Percentiles rank a stretch among this genome's conserved stretches.
Evolutionary conservation across 148 eudicot species (phyloP).

Genomic region (Cornus controversa): DNA sequence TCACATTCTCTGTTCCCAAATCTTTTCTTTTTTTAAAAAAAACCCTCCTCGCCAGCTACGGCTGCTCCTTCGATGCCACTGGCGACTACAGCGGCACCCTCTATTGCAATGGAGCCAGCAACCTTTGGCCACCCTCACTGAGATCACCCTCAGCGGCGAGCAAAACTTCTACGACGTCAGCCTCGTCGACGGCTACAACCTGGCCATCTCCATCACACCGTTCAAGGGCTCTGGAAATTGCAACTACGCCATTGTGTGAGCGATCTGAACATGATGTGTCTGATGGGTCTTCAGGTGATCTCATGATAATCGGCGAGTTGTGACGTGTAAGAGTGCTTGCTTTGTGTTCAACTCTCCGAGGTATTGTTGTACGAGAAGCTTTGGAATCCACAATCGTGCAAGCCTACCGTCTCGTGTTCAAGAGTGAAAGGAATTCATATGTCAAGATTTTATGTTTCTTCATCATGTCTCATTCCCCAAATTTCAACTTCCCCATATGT

Average conservation of each 20-base stretch:
- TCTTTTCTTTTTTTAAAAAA: neutral
- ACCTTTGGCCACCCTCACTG: constrained; percentile 94
- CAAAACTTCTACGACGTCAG: constrained; percentile 96
- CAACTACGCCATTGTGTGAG: constrained; percentile 68
- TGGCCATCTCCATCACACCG: constrained; percentile 71
- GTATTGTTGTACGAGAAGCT: constrained; percentile 83
- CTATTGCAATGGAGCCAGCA: constrained; percentile 81
- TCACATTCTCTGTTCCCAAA: no score
- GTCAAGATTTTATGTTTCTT: no score
- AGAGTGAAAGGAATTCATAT: no score
- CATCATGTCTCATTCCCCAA: no score
- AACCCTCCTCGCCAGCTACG: constrained; percentile 72
- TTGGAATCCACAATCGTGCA: constrained; percentile 78
- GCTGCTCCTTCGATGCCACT: constrained; percentile 74
- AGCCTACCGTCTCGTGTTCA: no score
- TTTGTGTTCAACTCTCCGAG: constrained; percentile 84
- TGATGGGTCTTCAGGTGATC: constrained; percentile 80
- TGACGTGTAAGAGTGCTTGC: constrained; percentile 96
- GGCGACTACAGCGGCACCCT: constrained; percentile 90
- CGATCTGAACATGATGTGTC: constrained; percentile 86
- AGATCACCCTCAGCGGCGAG: constrained; percentile 70
- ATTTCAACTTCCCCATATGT: no score
- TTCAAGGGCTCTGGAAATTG: constrained; percentile 64
- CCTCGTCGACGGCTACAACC: constrained; percentile 91
- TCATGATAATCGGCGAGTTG: constrained; percentile 48